These are phyloP conservation scores for Ceratobasidium sp. DNA, from an alignment of 1,284 basidiomycete genomes.

Conservation along the genomic window DNA sequence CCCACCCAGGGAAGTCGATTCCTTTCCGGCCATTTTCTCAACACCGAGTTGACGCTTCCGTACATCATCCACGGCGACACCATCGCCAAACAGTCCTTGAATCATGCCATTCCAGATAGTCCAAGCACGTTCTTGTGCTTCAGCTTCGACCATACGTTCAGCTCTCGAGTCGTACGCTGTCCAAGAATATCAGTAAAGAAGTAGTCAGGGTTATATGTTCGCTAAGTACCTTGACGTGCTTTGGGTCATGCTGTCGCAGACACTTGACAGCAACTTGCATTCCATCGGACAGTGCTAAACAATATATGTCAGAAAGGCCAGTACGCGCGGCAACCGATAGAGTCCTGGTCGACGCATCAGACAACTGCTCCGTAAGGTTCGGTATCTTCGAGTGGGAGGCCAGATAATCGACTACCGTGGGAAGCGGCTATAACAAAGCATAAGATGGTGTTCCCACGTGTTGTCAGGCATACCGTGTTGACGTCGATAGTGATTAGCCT, in stretches of 20 bases:
- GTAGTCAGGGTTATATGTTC: too few species aligned
- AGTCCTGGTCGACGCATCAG: background rate
- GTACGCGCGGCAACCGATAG: background rate
- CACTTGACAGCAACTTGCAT: too few species aligned
- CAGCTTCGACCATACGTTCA: background rate
- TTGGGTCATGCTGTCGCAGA: too few species aligned
- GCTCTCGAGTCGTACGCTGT: slow-evolving; percentile 9
- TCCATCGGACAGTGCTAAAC: background rate
- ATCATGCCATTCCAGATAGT: background rate
- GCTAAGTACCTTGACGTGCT: too few species aligned
- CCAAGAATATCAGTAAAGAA: too few species aligned
- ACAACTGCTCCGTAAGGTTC: slow-evolving; percentile 1
- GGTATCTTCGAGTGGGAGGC: background rate
- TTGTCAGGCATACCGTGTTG: background rate
- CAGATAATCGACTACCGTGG: background rate
- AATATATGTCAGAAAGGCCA: background rate
- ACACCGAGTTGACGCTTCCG: background rate
- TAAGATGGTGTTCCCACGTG: background rate
- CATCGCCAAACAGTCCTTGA: too few species aligned
- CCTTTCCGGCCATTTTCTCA: background rate
- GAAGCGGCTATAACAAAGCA: background rate
- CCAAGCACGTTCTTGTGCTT: background rate
- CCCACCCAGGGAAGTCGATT: background rate
- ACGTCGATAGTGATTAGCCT: background rate
- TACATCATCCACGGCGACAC: slow-evolving; percentile 12